These are phyloP conservation scores for Metschnikowia amazonensis DNA, from an alignment of 805 yeast genomes.

Conservation along the genomic window DNA sequence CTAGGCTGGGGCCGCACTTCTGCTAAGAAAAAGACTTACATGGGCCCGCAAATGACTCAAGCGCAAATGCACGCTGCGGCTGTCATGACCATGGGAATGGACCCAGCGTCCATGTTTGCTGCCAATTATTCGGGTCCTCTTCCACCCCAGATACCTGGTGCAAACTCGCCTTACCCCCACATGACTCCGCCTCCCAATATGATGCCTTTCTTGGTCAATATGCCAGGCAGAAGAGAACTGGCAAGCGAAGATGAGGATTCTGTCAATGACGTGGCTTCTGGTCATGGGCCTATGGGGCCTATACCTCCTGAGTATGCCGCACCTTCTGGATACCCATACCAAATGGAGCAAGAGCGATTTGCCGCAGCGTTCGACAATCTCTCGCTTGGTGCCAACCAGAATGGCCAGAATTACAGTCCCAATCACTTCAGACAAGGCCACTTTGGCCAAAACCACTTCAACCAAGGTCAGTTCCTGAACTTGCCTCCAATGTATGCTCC, in stretches of 20 bases:
- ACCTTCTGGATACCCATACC: background rate
- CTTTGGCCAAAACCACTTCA: background rate
- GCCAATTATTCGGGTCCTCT: background rate
- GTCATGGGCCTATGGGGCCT: background rate
- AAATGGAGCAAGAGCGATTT: background rate
- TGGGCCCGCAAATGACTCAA: slow-evolving; percentile 28
- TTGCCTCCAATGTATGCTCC: background rate
- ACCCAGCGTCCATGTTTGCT: slow-evolving; percentile 32
- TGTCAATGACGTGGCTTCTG: background rate
- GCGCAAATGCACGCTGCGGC: slow-evolving; percentile 38
- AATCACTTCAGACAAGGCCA: background rate
- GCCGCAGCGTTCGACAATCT: background rate
- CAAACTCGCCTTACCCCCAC: background rate
- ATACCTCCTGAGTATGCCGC: background rate
- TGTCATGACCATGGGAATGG: slow-evolving; percentile 38
- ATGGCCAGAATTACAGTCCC: background rate
- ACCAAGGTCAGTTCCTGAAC: background rate
- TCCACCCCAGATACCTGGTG: background rate
- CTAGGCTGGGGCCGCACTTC: slow-evolving; percentile 79
- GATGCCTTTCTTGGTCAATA: background rate
- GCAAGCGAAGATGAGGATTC: background rate
- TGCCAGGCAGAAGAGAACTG: background rate
- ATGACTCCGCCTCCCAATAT: background rate
- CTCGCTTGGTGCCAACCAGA: background rate
- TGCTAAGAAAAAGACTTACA: slow-evolving; percentile 6